Conservation (phyloP, 139 green algal genomes). For the Chlamydomonas asymmetrica region DNA sequence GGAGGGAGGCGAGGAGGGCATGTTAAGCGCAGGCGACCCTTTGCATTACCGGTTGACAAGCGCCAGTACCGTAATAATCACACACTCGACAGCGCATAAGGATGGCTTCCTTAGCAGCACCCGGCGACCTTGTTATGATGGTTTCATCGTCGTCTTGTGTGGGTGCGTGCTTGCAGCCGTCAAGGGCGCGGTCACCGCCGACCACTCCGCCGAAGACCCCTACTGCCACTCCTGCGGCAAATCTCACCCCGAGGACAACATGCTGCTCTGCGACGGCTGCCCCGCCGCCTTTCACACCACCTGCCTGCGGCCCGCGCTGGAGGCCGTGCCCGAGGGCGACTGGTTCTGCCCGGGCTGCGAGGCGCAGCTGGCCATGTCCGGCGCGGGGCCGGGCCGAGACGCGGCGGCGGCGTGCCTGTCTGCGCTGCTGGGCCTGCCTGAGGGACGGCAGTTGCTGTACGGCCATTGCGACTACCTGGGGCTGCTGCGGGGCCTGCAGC, state of each 20-base stretch:
- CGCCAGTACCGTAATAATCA: too few species aligned
- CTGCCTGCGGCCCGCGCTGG: constrained; percentile 39
- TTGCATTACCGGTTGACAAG: too few species aligned
- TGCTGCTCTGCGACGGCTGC: constrained; percentile 66
- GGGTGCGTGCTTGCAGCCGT: neutral
- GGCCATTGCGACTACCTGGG: constrained; percentile 11
- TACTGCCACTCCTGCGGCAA: constrained; percentile 14
- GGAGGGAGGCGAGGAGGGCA: too few species aligned
- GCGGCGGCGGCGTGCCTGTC: constrained; percentile 12
- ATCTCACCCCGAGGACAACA: constrained; percentile 27
- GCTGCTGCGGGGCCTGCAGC: constrained; percentile 19
- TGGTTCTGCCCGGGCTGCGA: constrained; percentile 47
- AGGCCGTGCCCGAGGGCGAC: constrained; percentile 21
- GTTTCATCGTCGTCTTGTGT: neutral
- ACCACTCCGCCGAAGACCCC: neutral
- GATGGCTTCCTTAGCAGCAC: neutral
- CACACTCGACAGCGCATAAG: too few species aligned
- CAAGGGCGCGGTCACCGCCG: too few species aligned
- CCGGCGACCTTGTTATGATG: neutral
- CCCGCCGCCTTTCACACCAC: constrained; percentile 50
- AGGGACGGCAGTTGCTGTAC: constrained; percentile 30
- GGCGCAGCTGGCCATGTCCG: constrained; percentile 33
- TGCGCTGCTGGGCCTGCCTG: constrained; percentile 36
- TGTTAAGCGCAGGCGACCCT: too few species aligned
- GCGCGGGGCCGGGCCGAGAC: neutral